These are phyloP conservation scores for Sphagnum fallax DNA, from an alignment of 228 moss, liverwort and hornwort genomes.

Conservation along the genomic window DNA sequence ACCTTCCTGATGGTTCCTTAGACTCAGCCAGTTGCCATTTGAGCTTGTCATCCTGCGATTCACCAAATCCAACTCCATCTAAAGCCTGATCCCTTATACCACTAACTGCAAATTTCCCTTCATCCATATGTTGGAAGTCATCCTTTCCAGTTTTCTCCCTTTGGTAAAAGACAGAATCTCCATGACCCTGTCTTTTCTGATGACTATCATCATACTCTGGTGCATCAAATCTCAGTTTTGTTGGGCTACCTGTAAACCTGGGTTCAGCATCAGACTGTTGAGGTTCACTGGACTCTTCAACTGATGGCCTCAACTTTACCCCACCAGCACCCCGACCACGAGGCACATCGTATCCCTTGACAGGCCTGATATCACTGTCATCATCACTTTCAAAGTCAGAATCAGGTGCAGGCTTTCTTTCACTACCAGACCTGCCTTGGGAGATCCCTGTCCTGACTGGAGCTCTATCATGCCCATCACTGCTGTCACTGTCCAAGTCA, in stretches of 20 bases:
- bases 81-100: neutral
- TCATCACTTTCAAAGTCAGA: conserved; percentile 27
- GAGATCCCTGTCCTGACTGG: neutral
- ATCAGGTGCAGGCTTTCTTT: conserved; percentile 16
- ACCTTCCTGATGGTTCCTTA: conserved; percentile 24
- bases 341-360: conserved; percentile 38
- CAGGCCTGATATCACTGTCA: conserved; percentile 25
- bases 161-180: conserved; percentile 13
- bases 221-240: conserved; percentile 37
- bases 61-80: conserved; percentile 18
- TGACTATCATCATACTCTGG: conserved; percentile 36
- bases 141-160: conserved; percentile 21
- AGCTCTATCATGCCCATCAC: conserved; percentile 60
- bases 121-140: conserved; percentile 17
- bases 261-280: conserved; percentile 19
- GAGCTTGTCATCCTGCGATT: conserved; percentile 4
- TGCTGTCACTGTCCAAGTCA: conserved; percentile 56
- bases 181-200: conserved; percentile 8
- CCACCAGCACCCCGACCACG: conserved; percentile 54
- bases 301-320: conserved; percentile 27
- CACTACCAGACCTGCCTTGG: conserved; percentile 7
- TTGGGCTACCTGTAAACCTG: conserved; percentile 22
- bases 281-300: conserved; percentile 10
- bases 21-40: conserved; percentile 29
- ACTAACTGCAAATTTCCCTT: conserved; percentile 9